Evolutionary conservation across 192 early-diverging fungal species (phyloP), one percentile per base, ranked within the genome.

Genomic region (Allomyces arbusculus): DNA sequence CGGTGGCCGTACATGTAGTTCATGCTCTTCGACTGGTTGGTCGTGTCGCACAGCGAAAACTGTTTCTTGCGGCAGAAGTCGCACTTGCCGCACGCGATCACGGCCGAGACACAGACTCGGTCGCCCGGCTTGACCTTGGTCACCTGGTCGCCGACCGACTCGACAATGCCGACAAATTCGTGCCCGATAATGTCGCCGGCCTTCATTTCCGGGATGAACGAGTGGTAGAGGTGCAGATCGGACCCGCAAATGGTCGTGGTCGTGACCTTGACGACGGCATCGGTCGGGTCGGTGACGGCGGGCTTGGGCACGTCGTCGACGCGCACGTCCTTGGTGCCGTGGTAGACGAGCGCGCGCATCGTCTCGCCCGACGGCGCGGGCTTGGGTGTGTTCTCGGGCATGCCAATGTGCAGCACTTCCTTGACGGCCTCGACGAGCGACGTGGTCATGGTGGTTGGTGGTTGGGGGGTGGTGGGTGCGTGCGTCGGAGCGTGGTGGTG

Each of bases 71-170:
- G 24, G 63, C 83, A 84, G 66, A 74, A 84, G 11, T 74, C 44
- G 66, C 82, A 84, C 26, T 64, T 24, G 9, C 82, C 82, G 62
- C 82, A 83, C 22, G 75, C 76, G 66, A 83, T 77, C 24, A 69
- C 64, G 50, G 74, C 70, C 1, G 73, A 65, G 23, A 75, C 71
- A 19, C 77, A 79, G 14, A 82, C 75, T 24, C 79, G 75, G 33
- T 81, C 70, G 25, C 81, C 81, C 5, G 64, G 62, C 24, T 81
- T 74, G 64, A 74, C 63, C 2, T 72, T 71, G 0, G 65, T 80
- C 11, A 83, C 75, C 9, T 25, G 61, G 11, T 44, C 33, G 28
- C 82, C 81, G 61, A 78, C 72, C 8, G 23, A 26, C 63, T 79
- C 75, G 40, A 83, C 72, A 22, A 78, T 65, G 14, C 78, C 81